Percentiles rank a stretch among this genome's conserved stretches.
Conservation (phyloP, 2,329 filamentous ascomycete species). For the Amesomyces nigricolor region DNA sequence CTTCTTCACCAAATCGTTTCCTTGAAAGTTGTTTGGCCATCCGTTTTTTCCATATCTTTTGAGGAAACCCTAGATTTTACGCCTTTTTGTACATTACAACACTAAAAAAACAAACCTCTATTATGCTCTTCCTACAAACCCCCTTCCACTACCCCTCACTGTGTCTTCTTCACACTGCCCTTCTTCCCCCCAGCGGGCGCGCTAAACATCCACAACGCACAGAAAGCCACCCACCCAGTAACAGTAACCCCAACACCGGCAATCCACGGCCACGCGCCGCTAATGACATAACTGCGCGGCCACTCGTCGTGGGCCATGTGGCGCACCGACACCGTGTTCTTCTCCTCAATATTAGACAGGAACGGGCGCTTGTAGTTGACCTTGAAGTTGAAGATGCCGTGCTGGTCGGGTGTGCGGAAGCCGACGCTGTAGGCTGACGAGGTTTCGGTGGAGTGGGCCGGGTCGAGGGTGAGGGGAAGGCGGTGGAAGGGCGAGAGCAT, state of each 20-base stretch:
- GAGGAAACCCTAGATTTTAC: too few species aligned
- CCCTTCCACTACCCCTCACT: constrained; percentile 28
- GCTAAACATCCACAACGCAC: constrained; percentile 78
- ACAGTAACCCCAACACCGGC: constrained; percentile 80
- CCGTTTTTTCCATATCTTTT: not conserved
- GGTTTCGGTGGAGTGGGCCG: constrained; percentile 51
- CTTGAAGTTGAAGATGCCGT: constrained; percentile 98
- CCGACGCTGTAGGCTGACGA: constrained; percentile 66
- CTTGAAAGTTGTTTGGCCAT: not conserved
- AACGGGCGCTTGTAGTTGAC: constrained; percentile 97
- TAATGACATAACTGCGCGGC: constrained; percentile 84
- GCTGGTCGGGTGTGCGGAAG: constrained; percentile 89
- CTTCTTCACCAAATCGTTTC: not conserved
- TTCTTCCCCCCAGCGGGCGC: constrained; percentile 38
- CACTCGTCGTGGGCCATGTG: constrained; percentile 98
- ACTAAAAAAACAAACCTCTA: constrained; percentile 1
- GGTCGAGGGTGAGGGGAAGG: constrained; percentile 56
- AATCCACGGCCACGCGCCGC: constrained; percentile 91
- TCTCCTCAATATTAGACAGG: constrained; percentile 83
- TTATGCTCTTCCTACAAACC: not conserved
- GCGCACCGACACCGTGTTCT: constrained; percentile 87
- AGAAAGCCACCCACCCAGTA: constrained; percentile 77
- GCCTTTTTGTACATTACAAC: constrained; percentile 2
- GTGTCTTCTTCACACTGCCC: constrained; percentile 41
- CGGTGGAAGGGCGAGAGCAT: constrained; percentile 99